Base-by-base conservation (phyloP, 1,284 basidiomycete genomes). In the Melampsora americana region DNA sequence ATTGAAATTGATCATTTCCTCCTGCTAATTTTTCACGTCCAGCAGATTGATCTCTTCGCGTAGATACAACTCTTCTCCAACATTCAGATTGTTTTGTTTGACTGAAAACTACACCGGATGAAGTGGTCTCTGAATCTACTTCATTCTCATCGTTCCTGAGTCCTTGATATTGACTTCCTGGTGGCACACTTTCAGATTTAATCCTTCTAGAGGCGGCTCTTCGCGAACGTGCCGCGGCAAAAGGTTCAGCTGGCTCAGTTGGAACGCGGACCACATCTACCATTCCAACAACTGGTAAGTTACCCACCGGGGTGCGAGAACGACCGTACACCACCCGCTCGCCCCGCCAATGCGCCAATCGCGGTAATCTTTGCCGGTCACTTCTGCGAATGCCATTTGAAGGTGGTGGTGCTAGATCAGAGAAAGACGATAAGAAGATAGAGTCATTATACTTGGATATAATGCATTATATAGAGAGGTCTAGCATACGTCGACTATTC, bases 181-280 rank as follows among this genome's bases (percentile, higher is more conserved):
- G 39, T 16, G 18, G 61, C 5, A 67, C 39, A n/a, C 66, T 75
- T 61, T 75, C 66, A 14, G 72, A 75, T 75, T 75, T 75, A 42
- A 73, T 62, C 28, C 48, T 67, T 20, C 18, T 11, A 30, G 11
- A 11, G 26, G 32, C 56, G n/a, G 35, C 35, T 23, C 72, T 53
- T n/a, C 53, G 72, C 23, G 1, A 6, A 18, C 72, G 65, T 20
- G 23, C 6, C 30, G 18, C 26, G 11, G 71, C 71, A 60, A 73
- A 59, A 5, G 71, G 42, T 28, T 50, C 28, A 30, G 32, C 18
- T 7, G 62, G 62, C n/a, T 67, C 53, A 42, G 20, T 9, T 20
- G 72, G 72, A 42, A 75, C 72, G 32, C 72, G 72, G 23, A 67
- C 65, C 18, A 75, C 72, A 23, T 75, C 66, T 5, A 75, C 66